phyloP scores from a whole-genome alignment of 805 yeast species.

The Ogataea ramenticola region DNA sequence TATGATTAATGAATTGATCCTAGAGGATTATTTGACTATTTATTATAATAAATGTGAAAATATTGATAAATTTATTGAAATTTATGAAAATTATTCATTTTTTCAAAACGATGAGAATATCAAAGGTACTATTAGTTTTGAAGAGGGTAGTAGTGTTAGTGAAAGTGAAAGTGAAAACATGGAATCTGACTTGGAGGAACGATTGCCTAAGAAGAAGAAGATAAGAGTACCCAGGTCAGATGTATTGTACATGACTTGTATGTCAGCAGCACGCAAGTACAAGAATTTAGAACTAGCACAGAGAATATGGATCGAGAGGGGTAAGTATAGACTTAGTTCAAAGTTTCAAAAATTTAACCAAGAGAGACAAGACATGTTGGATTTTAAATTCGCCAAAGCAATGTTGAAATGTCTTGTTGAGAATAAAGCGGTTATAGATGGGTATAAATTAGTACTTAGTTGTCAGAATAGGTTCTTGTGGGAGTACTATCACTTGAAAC shows the following conservation, averaged over 20 bases:
- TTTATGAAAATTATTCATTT: slow-evolving; percentile 30
- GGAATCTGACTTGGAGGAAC: no score
- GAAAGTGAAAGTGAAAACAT: no score
- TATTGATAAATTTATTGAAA: slow-evolving; percentile 27
- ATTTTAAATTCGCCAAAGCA: slow-evolving; percentile 63
- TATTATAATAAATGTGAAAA: slow-evolving; percentile 27
- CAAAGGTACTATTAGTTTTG: slow-evolving; percentile 7
- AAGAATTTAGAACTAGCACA: slow-evolving; percentile 53
- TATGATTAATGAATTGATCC: slow-evolving; percentile 32
- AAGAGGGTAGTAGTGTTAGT: slow-evolving; percentile 11
- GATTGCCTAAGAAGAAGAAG: slow-evolving; percentile 7
- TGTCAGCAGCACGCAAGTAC: slow-evolving; percentile 58
- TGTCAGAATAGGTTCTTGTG: slow-evolving; percentile 66
- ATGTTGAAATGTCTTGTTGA: slow-evolving; percentile 57
- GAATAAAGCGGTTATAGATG: slow-evolving; percentile 57
- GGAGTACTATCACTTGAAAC: slow-evolving; percentile 43
- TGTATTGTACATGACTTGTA: slow-evolving; percentile 49
- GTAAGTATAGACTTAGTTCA: slow-evolving; percentile 52
- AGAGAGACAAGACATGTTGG: slow-evolving; percentile 35
- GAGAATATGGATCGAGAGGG: slow-evolving; percentile 72
- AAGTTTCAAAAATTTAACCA: slow-evolving; percentile 37
- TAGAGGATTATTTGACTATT: slow-evolving; percentile 48
- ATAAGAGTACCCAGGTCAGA: slow-evolving; percentile 35
- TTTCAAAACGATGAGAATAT: slow-evolving; percentile 22
- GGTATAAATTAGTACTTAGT: slow-evolving; percentile 57